Base-by-base conservation (phyloP, 192 early-diverging fungal genomes). In the Jimgerdemannia lactiflua region DNA sequence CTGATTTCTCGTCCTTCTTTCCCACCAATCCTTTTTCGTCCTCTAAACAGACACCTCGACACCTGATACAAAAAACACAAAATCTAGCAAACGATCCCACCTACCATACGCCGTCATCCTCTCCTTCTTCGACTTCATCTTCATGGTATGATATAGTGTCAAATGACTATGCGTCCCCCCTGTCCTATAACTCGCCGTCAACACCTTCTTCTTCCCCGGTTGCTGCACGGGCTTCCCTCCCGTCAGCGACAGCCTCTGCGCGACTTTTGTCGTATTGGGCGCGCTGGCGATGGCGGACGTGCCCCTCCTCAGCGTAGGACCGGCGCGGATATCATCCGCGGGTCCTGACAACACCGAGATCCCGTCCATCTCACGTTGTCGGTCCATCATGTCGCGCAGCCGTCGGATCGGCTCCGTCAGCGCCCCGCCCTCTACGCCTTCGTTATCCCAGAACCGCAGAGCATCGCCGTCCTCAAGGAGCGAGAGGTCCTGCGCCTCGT, bases 71-170 rank as follows among this genome's bases (percentile, higher is more conserved):
- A 63, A 19, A 43, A 66, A 20, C 4, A n/a, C 4, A 70, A 39
- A 17, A 19, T 39, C 67, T 14, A 20, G 43, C 67, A 67, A 54
- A 9, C 63, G 39, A 67, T 43, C 29, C 49, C n/a, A 64, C 54
- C 49, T 78, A 82, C 81, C 63, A 54, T 82, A 82, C 41, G 81
- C 77, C 3, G 29, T 59, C 42, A 79, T 59, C 63, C 81, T 72
- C 49, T 78, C 74, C 4, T 59, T 64, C 20, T 71, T 64, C 6
- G 64, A 39, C 4, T 72, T 70, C 74, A 78, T 76, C 71, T 82
- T 79, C 81, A 82, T 82, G 3, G 75, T 76, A 71, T 82, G 81
- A 66, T 82, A 79, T 18, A 82, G 49, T 42, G 81, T 82, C 49
- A 82, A 66, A n/a, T 67, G 70, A 59, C 71, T 75, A 59, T 82